Conservation (phyloP, 75 land plant genomes). For the Cupressus sempervirens region DNA sequence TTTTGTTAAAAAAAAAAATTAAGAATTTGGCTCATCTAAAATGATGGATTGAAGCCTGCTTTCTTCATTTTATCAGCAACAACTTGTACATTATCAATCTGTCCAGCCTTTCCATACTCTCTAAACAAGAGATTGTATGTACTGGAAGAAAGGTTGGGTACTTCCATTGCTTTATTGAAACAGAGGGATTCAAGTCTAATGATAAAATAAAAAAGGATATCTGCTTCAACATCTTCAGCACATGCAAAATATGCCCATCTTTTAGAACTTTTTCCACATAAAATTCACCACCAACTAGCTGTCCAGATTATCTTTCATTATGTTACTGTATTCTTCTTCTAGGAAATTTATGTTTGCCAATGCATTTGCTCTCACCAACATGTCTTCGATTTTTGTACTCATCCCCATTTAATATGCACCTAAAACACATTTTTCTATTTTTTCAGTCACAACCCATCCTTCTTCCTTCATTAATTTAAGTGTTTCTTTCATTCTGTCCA, state of each 20-base stretch:
- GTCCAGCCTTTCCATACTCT: constrained; percentile 35
- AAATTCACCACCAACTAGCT: constrained; percentile 36
- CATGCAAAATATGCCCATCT: constrained; percentile 25
- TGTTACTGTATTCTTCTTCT: constrained; percentile 26
- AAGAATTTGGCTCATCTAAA: neutral
- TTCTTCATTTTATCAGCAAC: neutral
- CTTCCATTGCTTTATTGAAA: constrained; percentile 19
- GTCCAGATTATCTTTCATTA: constrained; percentile 35
- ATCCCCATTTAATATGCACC: constrained; percentile 21
- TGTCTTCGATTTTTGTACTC: constrained; percentile 37
- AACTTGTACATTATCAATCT: constrained; percentile 14
- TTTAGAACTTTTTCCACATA: constrained; percentile 32
- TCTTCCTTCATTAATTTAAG: constrained; percentile 24
- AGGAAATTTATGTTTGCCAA: constrained; percentile 12
- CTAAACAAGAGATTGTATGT: constrained; percentile 27
- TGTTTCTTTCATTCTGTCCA: constrained; percentile 25
- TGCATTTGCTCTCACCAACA: constrained; percentile 23
- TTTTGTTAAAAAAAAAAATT: neutral
- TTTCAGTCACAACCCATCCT: constrained; percentile 19
- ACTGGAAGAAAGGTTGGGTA: constrained; percentile 20
- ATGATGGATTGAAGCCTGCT: neutral
- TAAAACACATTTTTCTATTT: constrained; percentile 26
- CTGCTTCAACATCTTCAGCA: constrained; percentile 29
- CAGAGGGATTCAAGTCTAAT: constrained; percentile 18
- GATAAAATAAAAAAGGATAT: constrained; percentile 25